Evolutionary conservation across 23 red algal species (phyloP).

Genomic region (Chondrus crispus): DNA sequence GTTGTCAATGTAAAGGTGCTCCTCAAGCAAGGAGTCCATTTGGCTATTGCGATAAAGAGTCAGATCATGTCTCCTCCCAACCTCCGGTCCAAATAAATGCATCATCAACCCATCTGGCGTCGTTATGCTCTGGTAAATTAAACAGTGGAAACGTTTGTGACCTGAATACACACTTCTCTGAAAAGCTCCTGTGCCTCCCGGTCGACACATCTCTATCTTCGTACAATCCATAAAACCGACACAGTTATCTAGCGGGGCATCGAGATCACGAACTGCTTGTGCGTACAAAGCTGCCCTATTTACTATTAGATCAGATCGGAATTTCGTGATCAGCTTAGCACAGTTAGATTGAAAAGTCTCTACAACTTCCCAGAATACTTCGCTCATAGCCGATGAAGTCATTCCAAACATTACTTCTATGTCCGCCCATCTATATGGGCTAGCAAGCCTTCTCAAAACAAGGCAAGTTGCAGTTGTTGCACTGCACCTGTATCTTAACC

Average conservation of each 20-base stretch:
- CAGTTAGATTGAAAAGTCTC: background rate
- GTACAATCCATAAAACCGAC: slow-evolving; percentile 47
- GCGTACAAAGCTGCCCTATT: background rate
- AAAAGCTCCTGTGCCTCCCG: background rate
- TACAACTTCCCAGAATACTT: slow-evolving; percentile 13
- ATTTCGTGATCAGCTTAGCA: background rate
- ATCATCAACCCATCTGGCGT: slow-evolving; percentile 13
- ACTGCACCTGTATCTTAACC: slow-evolving; percentile 5
- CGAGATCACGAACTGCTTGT: background rate
- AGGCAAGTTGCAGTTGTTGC: background rate
- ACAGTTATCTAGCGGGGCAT: background rate
- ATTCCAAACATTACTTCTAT: background rate
- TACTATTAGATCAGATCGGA: background rate
- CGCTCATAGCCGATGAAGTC: background rate
- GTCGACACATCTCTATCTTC: background rate
- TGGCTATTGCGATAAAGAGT: background rate
- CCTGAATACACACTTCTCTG: background rate
- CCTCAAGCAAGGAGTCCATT: too few relatives aligned
- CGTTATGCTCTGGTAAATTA: background rate
- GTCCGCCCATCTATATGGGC: background rate
- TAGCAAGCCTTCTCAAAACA: background rate
- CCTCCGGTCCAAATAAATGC: background rate
- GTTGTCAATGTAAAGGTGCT: background rate
- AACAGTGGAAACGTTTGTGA: background rate
- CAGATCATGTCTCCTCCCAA: slow-evolving; percentile 7